Evolutionary conservation across 163 green algal species (phyloP).

Genomic region (Chlorella variabilis): DNA sequence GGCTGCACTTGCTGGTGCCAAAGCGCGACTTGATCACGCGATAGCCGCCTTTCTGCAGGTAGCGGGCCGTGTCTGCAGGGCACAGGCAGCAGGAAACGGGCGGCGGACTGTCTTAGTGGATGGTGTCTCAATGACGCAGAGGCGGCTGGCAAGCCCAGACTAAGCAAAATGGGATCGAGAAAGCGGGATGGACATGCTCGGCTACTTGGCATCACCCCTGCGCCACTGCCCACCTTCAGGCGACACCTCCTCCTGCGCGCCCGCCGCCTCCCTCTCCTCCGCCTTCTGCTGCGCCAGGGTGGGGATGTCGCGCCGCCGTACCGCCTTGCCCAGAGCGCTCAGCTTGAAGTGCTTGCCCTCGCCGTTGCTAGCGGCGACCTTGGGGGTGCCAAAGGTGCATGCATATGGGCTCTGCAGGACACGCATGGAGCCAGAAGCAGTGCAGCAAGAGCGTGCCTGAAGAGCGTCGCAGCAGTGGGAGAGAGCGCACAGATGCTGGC

Average conservation of each 20-base stretch:
- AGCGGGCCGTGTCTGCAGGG: neutral
- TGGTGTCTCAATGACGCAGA: no score
- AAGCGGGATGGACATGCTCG: neutral
- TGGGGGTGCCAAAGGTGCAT: slow-evolving; percentile 3
- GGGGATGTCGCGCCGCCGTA: slow-evolving; percentile 28
- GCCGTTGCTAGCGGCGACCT: neutral
- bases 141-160: no score
- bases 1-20: slow-evolving; percentile 2
- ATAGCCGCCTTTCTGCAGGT: slow-evolving; percentile 1
- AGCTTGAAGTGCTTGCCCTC: neutral
- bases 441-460: no score
- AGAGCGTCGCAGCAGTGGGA: no score
- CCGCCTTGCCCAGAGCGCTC: slow-evolving; percentile 3
- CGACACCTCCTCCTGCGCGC: neutral
- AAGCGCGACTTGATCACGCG: slow-evolving; percentile 39
- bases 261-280: neutral
- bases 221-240: neutral
- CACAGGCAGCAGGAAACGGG: neutral
- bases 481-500: no score
- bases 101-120: neutral
- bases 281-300: slow-evolving; percentile 4
- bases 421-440: no score
- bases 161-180: neutral
- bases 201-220: neutral
- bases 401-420: slow-evolving; percentile 30